Evolutionary conservation across 2,329 filamentous ascomycete genomes (phyloP), one percentile per base, ranked within the genome.

Genomic region (Aspergillus phoenicis): DNA sequence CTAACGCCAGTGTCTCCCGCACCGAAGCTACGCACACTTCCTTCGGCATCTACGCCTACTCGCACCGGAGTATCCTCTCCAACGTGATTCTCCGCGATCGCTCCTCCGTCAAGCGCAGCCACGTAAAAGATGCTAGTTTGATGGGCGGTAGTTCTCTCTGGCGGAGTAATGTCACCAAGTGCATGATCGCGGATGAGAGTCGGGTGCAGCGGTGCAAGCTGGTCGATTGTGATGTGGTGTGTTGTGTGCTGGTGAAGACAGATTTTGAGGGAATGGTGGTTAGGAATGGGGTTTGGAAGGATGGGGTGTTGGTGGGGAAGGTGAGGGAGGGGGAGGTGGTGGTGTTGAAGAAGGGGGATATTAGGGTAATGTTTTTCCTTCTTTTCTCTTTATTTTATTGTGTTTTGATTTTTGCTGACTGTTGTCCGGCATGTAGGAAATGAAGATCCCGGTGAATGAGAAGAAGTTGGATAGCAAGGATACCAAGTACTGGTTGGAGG

Each of bases 401-500:
- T 10, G 30, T 17, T 13, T 13, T 26, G 51, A 24, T 4, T 28
- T 10, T 45, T 4, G 41, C 41, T 45, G 39, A 20, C 20, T 58
- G 28, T 52, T 22, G 2, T 22, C 28, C 15, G 26, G 4, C 2
- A 7, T 10, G n/a, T 15, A 30, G n/a, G n/a, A 51, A 26, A 20
- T 15, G 24, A 8, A 36, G 33, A 2, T 36, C 11, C 10, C 33
- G 11, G 33, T 36, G 13, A 0, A 36, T 13, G 33, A 36, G 33
- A 36, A 36, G 11, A 36, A 36, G 33, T 13, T 36, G 33, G 11
- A 15, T 36, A 36, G 33, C 1, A 36, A 7, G 41, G 20, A 15
- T 45, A 11, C 20, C 2, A 24, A n/a, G 10, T 4, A 20, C 2
- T 45, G 41, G 41, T 22, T 45, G 4, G 91, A 94, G 38, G 88